Evolutionary conservation across 441 rosid species (phyloP).

Genomic region (Melastoma candidum): DNA sequence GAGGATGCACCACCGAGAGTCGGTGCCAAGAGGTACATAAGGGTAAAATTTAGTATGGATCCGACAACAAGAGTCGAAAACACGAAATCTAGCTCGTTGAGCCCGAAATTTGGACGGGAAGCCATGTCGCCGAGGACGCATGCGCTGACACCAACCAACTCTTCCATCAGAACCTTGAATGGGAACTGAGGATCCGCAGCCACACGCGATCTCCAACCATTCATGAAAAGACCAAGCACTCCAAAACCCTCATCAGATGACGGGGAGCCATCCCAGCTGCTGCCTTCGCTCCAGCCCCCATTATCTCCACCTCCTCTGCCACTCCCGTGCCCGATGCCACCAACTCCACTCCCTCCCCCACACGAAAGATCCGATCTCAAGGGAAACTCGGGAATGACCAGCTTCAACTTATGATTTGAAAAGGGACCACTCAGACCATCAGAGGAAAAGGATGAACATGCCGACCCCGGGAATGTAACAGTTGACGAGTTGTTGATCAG

Average conservation of each 20-base stretch:
- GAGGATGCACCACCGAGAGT: constrained; percentile 33
- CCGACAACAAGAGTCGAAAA: constrained; percentile 89
- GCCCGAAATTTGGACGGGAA: constrained; percentile 89
- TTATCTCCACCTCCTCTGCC: constrained; percentile 15
- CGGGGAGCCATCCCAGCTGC: constrained; percentile 21
- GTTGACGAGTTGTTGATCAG: neutral
- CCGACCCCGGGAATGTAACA: neutral
- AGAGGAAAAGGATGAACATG: constrained; percentile 1
- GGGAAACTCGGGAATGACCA: neutral
- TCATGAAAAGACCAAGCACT: constrained; percentile 32
- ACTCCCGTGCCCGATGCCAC: constrained; percentile 29
- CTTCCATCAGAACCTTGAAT: constrained; percentile 92
- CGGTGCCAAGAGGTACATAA: constrained; percentile 89
- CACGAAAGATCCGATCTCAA: constrained; percentile 6
- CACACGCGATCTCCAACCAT: constrained; percentile 85
- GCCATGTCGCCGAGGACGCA: constrained; percentile 95
- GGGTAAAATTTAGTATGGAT: constrained; percentile 75
- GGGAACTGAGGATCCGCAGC: constrained; percentile 95
- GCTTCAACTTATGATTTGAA: neutral
- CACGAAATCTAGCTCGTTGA: constrained; percentile 84
- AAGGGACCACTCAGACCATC: neutral
- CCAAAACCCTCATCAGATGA: constrained; percentile 34
- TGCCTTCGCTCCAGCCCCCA: constrained; percentile 13
- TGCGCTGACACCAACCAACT: constrained; percentile 76
- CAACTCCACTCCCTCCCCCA: constrained; percentile 25